Base-by-base conservation (phyloP, 2,329 filamentous ascomycete genomes). In the Aureobasidium pullulans region DNA sequence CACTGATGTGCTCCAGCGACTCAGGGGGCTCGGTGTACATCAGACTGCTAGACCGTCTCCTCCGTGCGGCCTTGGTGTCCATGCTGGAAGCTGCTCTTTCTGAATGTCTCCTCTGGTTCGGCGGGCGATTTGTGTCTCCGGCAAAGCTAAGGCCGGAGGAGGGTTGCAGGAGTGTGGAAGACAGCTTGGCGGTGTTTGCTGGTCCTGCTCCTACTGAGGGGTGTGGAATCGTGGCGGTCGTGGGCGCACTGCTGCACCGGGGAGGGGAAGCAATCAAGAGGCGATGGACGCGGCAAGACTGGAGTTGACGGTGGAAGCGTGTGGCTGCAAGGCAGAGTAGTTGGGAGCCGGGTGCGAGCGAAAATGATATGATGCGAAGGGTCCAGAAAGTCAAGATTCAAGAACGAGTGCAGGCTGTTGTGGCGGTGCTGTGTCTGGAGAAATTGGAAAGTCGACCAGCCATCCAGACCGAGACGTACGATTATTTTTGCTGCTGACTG, bases 11-110 rank as follows among this genome's bases (percentile, higher is more conserved):
- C 80, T 99, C 94, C 71, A 96, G 85, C 60, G 93, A 96, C 81
- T 99, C 94, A 62, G 88, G 86, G 59, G 94, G 94, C 76, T 99
- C 94, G 72, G 96, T 92, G 76, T 97, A 97, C 77, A 99, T 91
- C 77, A 99, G 86, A 78, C 93, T 97, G 80, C 93, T 96, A 76
- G 94, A 97, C 77, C 94, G 87, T 80, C 94, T 87, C 82, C 93
- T 85, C 75, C 93, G 63, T 39, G 54, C 54, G 5, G 54, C 54
- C 63, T 62, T 67, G 34, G 69, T 67, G 65, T 75, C 79, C 73
- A 87, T 85, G 70, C 81, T 81, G 69, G 86, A 82, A 68, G 71
- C 76, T 78, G 81, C 84, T 59, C 62, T 65, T 60, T 71, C 68
- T 40, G 67, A 69, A 54, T 69, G 69, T 75, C 84, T 84, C 75